Base-by-base conservation (phyloP, 345 rosid species). In the Chamaenerion angustifolium region DNA sequence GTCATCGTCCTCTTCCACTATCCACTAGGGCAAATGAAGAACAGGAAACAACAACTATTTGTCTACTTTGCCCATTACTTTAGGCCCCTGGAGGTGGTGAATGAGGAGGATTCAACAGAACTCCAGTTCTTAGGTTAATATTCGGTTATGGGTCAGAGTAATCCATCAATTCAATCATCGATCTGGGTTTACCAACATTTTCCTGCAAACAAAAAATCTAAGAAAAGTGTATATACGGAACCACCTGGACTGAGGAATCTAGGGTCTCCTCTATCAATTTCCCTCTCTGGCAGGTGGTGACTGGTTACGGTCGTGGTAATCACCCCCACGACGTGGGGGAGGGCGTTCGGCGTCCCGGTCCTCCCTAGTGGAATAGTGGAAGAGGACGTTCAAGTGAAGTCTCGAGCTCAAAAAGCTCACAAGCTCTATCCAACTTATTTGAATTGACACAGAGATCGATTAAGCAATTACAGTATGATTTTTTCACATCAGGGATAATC, bases 381-480 rank as follows among this genome's bases (percentile, higher is more conserved):
- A n/a, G n/a, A n/a, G n/a, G n/a, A n/a, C n/a, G n/a, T n/a, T 74
- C 78, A 53, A 66, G 66, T 23, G 68, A 62, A 52, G 86, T 65
- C 45, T 92, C 96, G 16, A 83, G 66, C 54, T 86, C 88, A n/a
- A 90, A 68, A 27, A 86, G 69, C 70, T 79, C 85, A 57, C 88
- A 79, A 66, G 94, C 96, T 62, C 68, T 69, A 69, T 86, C 89
- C 68, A 79, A 27, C 64, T 71, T 50, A 68, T 86, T 71, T 40
- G 80, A 67, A 64, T 81, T 81, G 63, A 86, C 80, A 60, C 96
- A 90, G 37, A 90, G 80, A 68, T 90, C 94, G 18, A 86, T 79
- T 58, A 90, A 76, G 75, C 95, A 78, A 74, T 86, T 90, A 66
- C 84, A 78, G 64, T 73, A 81, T 11, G 92, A 83, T 72, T 81